Conservation (phyloP, 306 rosid species). For the Vigna radiata region DNA sequence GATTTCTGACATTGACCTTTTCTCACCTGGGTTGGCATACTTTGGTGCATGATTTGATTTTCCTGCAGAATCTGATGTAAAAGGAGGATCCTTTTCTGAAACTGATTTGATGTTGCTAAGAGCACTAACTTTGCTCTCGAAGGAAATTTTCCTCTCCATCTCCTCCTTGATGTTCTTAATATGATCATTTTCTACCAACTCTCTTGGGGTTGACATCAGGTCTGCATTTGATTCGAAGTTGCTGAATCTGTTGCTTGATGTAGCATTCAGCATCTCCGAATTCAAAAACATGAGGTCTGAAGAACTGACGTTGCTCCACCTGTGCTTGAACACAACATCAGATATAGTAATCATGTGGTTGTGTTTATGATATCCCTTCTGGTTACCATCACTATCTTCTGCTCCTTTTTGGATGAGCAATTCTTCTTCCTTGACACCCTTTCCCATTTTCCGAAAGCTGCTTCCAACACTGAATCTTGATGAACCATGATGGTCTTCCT, state of each 20-base stretch:
- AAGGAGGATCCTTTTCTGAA: constrained; percentile 36
- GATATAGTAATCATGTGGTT: constrained; percentile 79
- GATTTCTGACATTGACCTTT: constrained; percentile 89
- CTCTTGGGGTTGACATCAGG: background rate
- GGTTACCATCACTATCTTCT: constrained; percentile 39
- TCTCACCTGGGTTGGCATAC: constrained; percentile 51
- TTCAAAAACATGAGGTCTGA: constrained; percentile 87
- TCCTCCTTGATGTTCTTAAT: constrained; percentile 64
- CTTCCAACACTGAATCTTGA: constrained; percentile 86
- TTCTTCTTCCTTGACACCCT: constrained; percentile 56
- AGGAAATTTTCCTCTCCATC: constrained; percentile 70
- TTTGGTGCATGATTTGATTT: constrained; percentile 46
- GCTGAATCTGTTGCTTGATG: constrained; percentile 72
- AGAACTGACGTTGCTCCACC: constrained; percentile 93
- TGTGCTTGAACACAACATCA: constrained; percentile 73
- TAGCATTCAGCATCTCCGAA: constrained; percentile 69
- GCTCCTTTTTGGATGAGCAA: constrained; percentile 49
- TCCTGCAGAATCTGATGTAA: constrained; percentile 39
- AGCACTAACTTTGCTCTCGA: constrained; percentile 62
- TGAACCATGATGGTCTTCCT: constrained; percentile 67
- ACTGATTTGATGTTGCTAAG: constrained; percentile 44
- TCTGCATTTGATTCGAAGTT: constrained; percentile 42
- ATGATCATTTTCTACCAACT: constrained; percentile 47
- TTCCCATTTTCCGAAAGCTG: constrained; percentile 73
- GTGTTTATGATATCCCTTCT: constrained; percentile 61